These are phyloP conservation scores for Citrus sinensis DNA, from an alignment of 345 rosid species.

Conservation along the genomic window DVS_A1.0 CM039162.1:6655501-6656000, in stretches of 20 bases:
- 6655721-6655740: constrained; percentile 4
- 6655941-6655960: background rate
- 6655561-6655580: too few species aligned
- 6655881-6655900: background rate
- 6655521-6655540: too few species aligned
- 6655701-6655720: background rate
- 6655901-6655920: constrained; percentile 14
- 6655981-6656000: too few species aligned
- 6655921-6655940: constrained; percentile 15
- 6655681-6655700: too few species aligned
- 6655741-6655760: constrained; percentile 24
- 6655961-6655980: too few species aligned
- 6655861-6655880: constrained; percentile 17
- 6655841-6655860: constrained; percentile 25
- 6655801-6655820: constrained; percentile 1
- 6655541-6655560: too few species aligned
- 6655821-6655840: constrained; percentile 29
- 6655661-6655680: too few species aligned
- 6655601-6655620: too few species aligned
- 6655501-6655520: too few species aligned
- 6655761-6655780: constrained; percentile 30
- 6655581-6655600: too few species aligned
- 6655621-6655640: too few species aligned
- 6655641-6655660: too few species aligned
- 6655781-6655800: constrained; percentile 21